A percentile compares a stretch with the other conserved stretches of the same genome.
phyloP scores from a whole-genome alignment of 768 basidiomycete genomes.

The Leccinum barrowsii region DNA sequence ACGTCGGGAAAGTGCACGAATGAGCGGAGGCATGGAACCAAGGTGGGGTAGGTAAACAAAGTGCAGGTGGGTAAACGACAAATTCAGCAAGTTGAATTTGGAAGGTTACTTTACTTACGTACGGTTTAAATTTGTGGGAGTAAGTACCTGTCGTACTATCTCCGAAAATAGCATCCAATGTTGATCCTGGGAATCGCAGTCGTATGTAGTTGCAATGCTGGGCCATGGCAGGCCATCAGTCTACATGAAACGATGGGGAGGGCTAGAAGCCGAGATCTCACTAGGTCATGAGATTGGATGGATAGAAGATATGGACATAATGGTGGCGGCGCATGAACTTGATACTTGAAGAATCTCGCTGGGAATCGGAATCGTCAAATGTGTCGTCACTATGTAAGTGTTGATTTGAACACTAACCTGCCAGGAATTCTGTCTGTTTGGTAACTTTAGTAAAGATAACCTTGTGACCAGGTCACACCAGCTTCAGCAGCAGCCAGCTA shows the following conservation, averaged over 20 bases:
- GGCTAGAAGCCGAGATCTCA: background rate
- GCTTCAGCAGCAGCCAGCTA: background rate
- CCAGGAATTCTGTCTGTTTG: background rate
- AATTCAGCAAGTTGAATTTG: background rate
- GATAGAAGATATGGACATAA: background rate
- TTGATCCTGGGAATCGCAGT: background rate
- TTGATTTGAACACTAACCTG: background rate
- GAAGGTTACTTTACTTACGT: background rate
- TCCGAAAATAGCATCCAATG: conserved; percentile 1
- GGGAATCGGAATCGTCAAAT: background rate
- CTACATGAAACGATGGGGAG: background rate
- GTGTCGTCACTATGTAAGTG: background rate
- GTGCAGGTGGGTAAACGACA: background rate
- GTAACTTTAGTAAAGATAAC: background rate
- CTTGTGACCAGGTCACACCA: background rate
- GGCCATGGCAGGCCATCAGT: background rate
- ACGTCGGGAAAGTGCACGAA: conserved; percentile 45
- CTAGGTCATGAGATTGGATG: background rate
- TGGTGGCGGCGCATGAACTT: background rate
- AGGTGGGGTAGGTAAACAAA: background rate
- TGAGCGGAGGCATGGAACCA: conserved; percentile 32
- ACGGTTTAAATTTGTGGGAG: background rate
- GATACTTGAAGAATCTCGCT: background rate
- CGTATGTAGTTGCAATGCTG: background rate
- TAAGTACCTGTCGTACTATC: background rate